Evolutionary conservation across 257 asterid genomes (phyloP), one percentile per base, ranked within the genome.

Genomic region (Nicotiana sylvestris): DNA sequence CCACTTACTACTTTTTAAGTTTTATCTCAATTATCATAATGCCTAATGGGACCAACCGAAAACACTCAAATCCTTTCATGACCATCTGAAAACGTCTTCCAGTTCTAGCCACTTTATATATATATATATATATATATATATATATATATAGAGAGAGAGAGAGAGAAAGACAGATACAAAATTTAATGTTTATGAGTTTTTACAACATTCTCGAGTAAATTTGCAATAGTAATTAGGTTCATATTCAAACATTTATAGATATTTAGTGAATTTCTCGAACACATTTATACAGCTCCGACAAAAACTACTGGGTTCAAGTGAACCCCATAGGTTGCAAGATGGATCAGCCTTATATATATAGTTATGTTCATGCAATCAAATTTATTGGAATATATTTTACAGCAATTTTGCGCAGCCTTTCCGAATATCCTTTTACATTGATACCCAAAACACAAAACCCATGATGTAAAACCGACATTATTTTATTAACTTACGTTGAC

Each of bases 401-500:
- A 74, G 13, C 25, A 25, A 25, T 74, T 43, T 3, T 74, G 62
- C 62, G 43, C 62, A 74, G 80, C 7, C 62, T 25, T 49, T 25
- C 61, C 27, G 61, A 74, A 25, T 74, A 9, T 21, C 80, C 27
- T 49, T 74, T 72, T 72, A 72, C 79, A 72, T 72, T 72, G 39
- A 72, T 21, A 74, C 9, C 37, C 62, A 25, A 72, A 46, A 0
- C 65, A 58, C 21, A 58, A 16, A 58, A 6, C 15, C 12, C 6
- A 74, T 46, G 39, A 43, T 74, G 79, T 74, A 74, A 49, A 46
- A 74, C 43, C 79, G 27, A 46, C 35, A 46, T 46, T 60, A 49
- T 25, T 74, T 29, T 49, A 25, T 25, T 25, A 49, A 46, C 78
- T 72, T 74, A 12, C 25, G 25, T 72, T 43, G 60, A 27, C 37